Conservation (phyloP, 352 stramenopile genomes). For the Phytophthora sojae region DNA sequence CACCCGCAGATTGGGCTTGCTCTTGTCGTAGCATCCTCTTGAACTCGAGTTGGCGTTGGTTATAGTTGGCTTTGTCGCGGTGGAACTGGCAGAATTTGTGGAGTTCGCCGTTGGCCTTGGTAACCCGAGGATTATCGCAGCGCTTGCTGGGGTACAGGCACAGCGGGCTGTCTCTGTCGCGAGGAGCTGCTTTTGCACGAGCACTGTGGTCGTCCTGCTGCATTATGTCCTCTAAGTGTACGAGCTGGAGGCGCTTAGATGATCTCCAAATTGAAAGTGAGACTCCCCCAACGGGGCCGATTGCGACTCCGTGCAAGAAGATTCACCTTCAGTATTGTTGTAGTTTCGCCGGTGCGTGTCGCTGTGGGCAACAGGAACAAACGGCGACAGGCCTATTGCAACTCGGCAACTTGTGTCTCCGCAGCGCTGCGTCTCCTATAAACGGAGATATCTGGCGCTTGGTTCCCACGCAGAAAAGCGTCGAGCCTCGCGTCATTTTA, state of each 20-base stretch:
- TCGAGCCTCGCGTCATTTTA: not conserved
- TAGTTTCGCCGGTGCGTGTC: not conserved
- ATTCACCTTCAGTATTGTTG: not conserved
- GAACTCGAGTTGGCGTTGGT: constrained; percentile 23
- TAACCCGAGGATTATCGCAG: constrained; percentile 44
- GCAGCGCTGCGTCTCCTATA: not conserved
- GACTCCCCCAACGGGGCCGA: not conserved
- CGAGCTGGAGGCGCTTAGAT: not conserved
- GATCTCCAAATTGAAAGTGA: constrained; percentile 21
- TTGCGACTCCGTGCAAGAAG: not conserved
- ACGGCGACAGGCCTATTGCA: not conserved
- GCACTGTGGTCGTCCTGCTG: not conserved
- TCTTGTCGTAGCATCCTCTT: constrained; percentile 10
- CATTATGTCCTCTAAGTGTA: constrained; percentile 5
- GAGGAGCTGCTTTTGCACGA: not conserved
- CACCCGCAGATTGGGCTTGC: not conserved
- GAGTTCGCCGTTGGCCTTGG: constrained; percentile 53
- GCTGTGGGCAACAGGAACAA: not conserved
- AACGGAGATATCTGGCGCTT: not conserved
- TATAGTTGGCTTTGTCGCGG: constrained; percentile 40
- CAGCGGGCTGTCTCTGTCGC: not conserved
- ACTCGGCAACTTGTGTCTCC: not conserved
- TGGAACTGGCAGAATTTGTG: constrained; percentile 28
- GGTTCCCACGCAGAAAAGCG: not conserved
- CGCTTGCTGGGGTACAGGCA: constrained; percentile 53